phyloP scores from a whole-genome alignment of 805 yeast species.

The Huiozyma naganishii region DNA sequence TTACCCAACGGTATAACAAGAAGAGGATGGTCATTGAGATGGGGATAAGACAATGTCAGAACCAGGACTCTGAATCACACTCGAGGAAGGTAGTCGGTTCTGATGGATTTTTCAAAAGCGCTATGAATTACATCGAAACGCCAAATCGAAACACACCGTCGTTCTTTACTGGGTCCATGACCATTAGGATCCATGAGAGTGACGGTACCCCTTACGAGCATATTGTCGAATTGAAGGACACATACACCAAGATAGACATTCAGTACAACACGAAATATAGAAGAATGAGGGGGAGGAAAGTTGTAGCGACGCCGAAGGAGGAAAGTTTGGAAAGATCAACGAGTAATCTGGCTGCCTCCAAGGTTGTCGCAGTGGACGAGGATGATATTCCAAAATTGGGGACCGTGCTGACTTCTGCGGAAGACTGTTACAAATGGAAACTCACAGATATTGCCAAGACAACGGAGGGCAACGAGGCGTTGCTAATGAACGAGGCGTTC shows the following conservation, averaged over 20 bases:
- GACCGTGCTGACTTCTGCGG: constrained; percentile 52
- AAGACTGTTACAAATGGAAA: constrained; percentile 62
- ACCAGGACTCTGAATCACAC: constrained; percentile 36
- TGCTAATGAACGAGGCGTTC: constrained; percentile 61
- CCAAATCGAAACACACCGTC: constrained; percentile 16
- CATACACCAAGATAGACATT: constrained; percentile 76
- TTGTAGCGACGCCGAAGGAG: constrained; percentile 9
- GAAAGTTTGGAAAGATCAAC: background rate
- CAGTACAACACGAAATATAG: constrained; percentile 92
- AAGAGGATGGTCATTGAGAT: constrained; percentile 90
- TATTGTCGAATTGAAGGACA: constrained; percentile 82
- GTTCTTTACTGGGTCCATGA: constrained; percentile 86
- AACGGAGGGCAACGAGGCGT: constrained; percentile 24
- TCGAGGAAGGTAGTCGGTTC: constrained; percentile 16
- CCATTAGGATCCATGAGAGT: constrained; percentile 92
- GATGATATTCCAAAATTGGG: constrained; percentile 39
- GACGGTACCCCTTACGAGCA: constrained; percentile 99
- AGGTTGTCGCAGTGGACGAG: constrained; percentile 1
- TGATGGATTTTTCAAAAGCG: constrained; percentile 22
- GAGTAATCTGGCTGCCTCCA: background rate
- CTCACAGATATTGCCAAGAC: constrained; percentile 58
- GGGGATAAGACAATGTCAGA: constrained; percentile 86
- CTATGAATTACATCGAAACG: constrained; percentile 16
- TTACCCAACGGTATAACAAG: constrained; percentile 87
- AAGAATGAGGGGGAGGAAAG: constrained; percentile 54